phyloP scores from a whole-genome alignment of 139 green algal species.

The Tetraselmis striata region DNA sequence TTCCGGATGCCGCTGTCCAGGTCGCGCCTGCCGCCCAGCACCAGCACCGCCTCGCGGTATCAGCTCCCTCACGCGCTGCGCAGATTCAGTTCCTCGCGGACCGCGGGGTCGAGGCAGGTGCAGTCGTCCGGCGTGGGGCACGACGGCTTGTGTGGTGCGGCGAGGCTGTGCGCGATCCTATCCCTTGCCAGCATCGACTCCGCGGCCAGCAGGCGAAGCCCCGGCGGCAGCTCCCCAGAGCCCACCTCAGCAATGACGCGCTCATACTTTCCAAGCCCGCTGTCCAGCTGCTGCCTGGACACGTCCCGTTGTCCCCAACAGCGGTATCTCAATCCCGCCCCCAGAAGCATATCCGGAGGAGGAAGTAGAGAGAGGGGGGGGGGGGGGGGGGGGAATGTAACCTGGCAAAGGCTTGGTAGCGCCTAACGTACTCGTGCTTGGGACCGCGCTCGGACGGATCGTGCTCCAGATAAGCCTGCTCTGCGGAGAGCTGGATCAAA shows the following conservation, averaged over 20 bases:
- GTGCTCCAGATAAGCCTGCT: not conserved
- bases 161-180: not conserved
- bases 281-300: not conserved
- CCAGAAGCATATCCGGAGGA: too few relatives aligned
- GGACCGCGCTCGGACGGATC: not conserved
- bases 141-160: not conserved
- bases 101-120: not conserved
- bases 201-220: not conserved
- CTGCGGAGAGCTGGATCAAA: not conserved
- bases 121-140: not conserved
- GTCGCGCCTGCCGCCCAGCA: too few relatives aligned
- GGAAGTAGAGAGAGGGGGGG: too few relatives aligned
- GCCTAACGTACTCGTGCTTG: not conserved
- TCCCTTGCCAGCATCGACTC: not conserved
- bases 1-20: not conserved
- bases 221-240: not conserved
- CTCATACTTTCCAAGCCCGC: not conserved
- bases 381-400: too few relatives aligned
- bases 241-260: not conserved
- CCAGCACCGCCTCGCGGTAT: too few relatives aligned
- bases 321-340: too few relatives aligned
- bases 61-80: not conserved
- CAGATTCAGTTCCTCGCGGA: not conserved
- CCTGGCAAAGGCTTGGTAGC: not conserved
- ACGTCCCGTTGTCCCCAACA: too few relatives aligned